Evolutionary conservation across 345 rosid species (phyloP), one percentile per base, ranked within the genome.

Genomic region (Camelina neglecta): DNA sequence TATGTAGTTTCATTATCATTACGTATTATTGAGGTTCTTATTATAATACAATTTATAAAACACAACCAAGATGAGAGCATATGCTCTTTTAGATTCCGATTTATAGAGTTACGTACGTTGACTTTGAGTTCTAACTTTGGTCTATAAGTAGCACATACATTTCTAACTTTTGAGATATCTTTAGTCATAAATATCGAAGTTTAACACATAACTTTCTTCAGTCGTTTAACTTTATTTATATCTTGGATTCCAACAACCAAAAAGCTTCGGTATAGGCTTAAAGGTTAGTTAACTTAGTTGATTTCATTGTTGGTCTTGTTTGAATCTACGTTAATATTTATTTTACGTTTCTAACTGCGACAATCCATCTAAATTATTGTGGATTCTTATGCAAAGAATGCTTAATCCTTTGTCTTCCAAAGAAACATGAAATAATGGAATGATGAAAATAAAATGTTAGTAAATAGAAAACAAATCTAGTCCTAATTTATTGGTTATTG

Each of bases 61-160:
- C 48, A 65, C 71, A 56, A 74, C 56, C 64, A 44, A 74, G 65
- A 64, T 45, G 39, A 63, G 71, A 65, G 58, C 45, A 73, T 44
- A 73, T 73, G 36, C 77, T 73, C 13, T 5, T 63, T 42, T 44
- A 64, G 64, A 73, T 73, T 55, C 71, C 56, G 18, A 55, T 26
- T 10, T 35, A 29, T 29, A 13, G 39, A 62, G 18, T 36, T 64
- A 64, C 71, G 18, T 31, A 54, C 64, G 71, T 74, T 74, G 77
- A 74, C 77, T 65, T 74, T 54, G 31, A 55, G 15, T 56, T n/a
- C 11, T 65, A 44, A 65, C 56, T 65, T 65, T 39, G 71, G 59
- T 56, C 57, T 73, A 65, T 65, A 65, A 74, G 49, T 67, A 74
- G 65, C 39, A 21, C 18, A 12, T 4, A 36, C 48, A 54, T 29